Evolutionary conservation across 2,329 filamentous ascomycete species (phyloP), one percentile per base, ranked within the genome.

Genomic region (Dothideomycetidae sp.): DNA sequence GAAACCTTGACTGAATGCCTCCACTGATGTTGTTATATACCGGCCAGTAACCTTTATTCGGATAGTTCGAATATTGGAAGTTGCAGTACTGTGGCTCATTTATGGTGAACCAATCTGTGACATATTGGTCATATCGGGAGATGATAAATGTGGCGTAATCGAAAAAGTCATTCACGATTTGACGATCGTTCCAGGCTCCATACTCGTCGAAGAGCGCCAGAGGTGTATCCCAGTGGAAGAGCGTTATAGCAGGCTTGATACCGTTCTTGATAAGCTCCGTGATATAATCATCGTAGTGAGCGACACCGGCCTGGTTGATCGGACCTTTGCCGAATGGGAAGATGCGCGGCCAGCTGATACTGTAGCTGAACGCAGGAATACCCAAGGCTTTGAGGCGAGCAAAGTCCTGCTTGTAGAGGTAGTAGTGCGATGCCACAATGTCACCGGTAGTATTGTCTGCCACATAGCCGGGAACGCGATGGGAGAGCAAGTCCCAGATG

Each of bases 221-320:
- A 10, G 36, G 36, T 4, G 53, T 46, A 40, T 67, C 62, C 59
- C 59, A 64, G 42, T 66, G 62, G 36, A 58, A 61, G 19, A 69
- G 52, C 0, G 66, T 68, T 3, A 66, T 57, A 0, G 56, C 50
- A 1, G 65, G 64, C 30, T 54, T 53, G 39, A 70, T 60, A 2
- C 46, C 46, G 10, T 40, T 45, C 23, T 32, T 29, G n/a, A 44
- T 47, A 5, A 63, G 43, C 28, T 48, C 26, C 2, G 21, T 28
- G 31, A 69, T 66, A 9, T 68, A 42, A 39, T 67, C 62, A 21
- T 67, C 56, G 41, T 69, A 69, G 40, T 69, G 66, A 2, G 55
- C 50, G 11, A 70, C 49, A 0, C 55, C 66, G 21, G 59, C 48
- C 38, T 63, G 50, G 37, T 69, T 70, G 40, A 70, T 52, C 0